A percentile compares a stretch with the other conserved stretches of the same genome.
Conservation (phyloP, 2,329 filamentous ascomycete species). For the Aspergillus tanneri region DNA sequence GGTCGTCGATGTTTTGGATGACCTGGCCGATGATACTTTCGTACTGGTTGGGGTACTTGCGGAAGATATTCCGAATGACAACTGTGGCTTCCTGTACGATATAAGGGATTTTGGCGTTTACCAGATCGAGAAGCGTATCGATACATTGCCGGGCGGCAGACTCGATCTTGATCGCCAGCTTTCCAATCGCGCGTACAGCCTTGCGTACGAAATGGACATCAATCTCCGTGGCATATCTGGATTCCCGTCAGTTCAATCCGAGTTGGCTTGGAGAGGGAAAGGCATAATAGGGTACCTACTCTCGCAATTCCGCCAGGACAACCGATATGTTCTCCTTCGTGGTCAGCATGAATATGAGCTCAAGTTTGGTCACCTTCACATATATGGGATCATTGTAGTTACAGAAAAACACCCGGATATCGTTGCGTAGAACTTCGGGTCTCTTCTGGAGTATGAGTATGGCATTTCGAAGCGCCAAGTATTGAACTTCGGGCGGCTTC, state of each 20-base stretch:
- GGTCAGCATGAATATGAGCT: slow-evolving; percentile 98
- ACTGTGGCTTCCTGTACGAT: slow-evolving; percentile 99
- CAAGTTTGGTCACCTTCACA: slow-evolving; percentile 97
- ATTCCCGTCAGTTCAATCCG: slow-evolving; percentile 8
- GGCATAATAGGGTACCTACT: slow-evolving; percentile 58
- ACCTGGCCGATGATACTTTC: slow-evolving; percentile 95
- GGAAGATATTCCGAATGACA: slow-evolving; percentile 98
- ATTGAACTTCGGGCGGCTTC: slow-evolving; percentile 98
- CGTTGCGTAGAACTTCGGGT: slow-evolving; percentile 90
- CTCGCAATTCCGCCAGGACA: slow-evolving; percentile 86
- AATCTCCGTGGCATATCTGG: slow-evolving; percentile 86
- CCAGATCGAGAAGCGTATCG: slow-evolving; percentile 84
- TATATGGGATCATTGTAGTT: slow-evolving; percentile 99
- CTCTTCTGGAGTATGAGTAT: slow-evolving; percentile 88
- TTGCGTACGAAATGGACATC: slow-evolving; percentile 99
- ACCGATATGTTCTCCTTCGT: slow-evolving; percentile 94
- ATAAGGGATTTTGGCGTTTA: slow-evolving; percentile 97
- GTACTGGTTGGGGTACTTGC: slow-evolving; percentile 98
- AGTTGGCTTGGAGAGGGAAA: background rate
- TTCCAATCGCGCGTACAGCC: slow-evolving; percentile 94
- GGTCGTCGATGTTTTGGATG: slow-evolving; percentile 91
- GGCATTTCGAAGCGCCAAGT: slow-evolving; percentile 89
- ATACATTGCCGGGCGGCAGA: slow-evolving; percentile 89
- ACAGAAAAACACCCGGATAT: slow-evolving; percentile 98
- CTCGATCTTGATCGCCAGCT: slow-evolving; percentile 98